Base-by-base conservation (phyloP, 306 rosid genomes). In the Delonix regia region DNA sequence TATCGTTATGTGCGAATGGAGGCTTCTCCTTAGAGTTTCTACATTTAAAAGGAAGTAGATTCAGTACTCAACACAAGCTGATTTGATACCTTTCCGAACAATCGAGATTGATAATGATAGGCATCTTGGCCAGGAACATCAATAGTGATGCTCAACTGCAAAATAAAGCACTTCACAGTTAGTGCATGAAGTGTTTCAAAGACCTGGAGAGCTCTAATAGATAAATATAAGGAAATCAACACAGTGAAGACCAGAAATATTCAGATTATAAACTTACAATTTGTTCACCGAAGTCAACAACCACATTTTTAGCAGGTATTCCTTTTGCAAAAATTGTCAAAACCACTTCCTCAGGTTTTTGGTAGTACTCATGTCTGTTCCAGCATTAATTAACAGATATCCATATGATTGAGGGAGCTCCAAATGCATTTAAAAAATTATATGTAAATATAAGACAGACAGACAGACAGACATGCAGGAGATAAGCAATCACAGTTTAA, bases 361-460 rank as follows among this genome's bases (percentile, higher is more conserved):
- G 99, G 88, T 90, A 96, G 87, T 63, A 89, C 79, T 93, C 99
- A 83, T 96, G 97, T 85, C 99, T 96, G 89, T 78, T 66, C 70
- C 34, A 47, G 70, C 76, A 86, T 42, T 51, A 76, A 74, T 36
- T 65, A 82, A 61, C 51, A 71, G 24, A 76, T 71, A 51, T 73
- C 19, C 57, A 78, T 41, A 25, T 22, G 47, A 39, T 78, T 73
- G 61, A 80, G 59, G 71, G 28, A 62, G 45, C 41, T 27, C 39
- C 18, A 62, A 56, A n/a, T 51, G 51, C 53, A 66, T 71, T 30
- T 44, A 41, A 52, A 73, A 44, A 61, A 5, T 19, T 6, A 14
- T 19, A 21, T 18, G 52, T n/a, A 39, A 27, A 75, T 13, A 59
- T 2, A 15, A 55, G 33, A 78, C 19, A 67, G 24, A 30, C 36